Percentiles rank a stretch among this genome's conserved stretches.
Evolutionary conservation across 495 filamentous ascomycete genomes (phyloP).

Genomic region (Massariosphaeria phaeospora): DNA sequence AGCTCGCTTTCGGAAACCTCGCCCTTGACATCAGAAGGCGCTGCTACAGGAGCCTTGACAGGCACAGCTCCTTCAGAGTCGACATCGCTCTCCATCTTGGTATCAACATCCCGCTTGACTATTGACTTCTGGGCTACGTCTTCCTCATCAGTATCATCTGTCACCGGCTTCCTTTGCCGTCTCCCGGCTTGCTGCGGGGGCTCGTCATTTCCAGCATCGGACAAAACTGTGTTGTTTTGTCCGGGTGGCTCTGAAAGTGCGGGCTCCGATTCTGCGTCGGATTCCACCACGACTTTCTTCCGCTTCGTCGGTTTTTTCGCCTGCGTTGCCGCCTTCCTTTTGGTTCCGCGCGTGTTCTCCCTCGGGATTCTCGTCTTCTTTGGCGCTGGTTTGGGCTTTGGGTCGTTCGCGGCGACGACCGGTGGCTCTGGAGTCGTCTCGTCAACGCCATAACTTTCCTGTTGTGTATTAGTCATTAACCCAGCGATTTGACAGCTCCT

Average conservation of each 20-base stretch:
- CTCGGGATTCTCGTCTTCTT: slow-evolving; percentile 19
- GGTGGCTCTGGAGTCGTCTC: slow-evolving; percentile 15
- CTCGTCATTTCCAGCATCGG: slow-evolving; percentile 17
- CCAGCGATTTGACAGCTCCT: neutral
- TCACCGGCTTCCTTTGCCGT: slow-evolving; percentile 16
- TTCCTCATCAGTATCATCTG: slow-evolving; percentile 25
- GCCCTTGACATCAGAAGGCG: slow-evolving; percentile 20
- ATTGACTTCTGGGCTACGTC: neutral
- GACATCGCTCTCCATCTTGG: slow-evolving; percentile 24
- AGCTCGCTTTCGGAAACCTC: slow-evolving; percentile 72
- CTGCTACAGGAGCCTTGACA: slow-evolving; percentile 10
- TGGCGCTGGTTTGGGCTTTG: slow-evolving; percentile 16
- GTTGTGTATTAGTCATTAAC: slow-evolving; percentile 2
- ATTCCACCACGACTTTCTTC: slow-evolving; percentile 20
- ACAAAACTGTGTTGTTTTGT: slow-evolving; percentile 8
- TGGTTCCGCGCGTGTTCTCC: slow-evolving; percentile 13
- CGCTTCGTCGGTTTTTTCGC: slow-evolving; percentile 28
- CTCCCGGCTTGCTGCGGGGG: slow-evolving; percentile 17
- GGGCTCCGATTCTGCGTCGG: slow-evolving; percentile 25
- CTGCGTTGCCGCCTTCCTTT: slow-evolving; percentile 16
- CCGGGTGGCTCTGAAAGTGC: neutral
- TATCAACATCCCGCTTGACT: neutral
- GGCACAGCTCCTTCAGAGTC: slow-evolving; percentile 31
- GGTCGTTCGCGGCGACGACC: slow-evolving; percentile 8
- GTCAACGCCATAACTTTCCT: slow-evolving; percentile 17